Percentiles rank a stretch among this genome's conserved stretches.
phyloP scores from a whole-genome alignment of 148 eudicot genomes.

The Dianthus caryophyllus region DNA sequence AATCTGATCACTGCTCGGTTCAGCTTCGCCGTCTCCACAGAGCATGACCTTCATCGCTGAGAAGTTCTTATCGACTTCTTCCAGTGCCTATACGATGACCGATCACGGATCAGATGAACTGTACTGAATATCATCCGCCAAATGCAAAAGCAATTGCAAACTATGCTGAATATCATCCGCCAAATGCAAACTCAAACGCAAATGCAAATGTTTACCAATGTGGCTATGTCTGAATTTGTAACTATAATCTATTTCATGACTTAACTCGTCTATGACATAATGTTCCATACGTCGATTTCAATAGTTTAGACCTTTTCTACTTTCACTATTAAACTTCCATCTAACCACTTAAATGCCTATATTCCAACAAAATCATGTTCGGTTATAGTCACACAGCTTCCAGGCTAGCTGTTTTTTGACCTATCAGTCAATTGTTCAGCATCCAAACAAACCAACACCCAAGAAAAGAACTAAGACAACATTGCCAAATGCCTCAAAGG shows the following conservation, averaged over 20 bases:
- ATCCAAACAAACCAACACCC: background rate
- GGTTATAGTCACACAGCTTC: background rate
- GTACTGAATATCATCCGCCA: background rate
- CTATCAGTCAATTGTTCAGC: background rate
- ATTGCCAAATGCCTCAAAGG: background rate
- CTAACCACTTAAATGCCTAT: background rate
- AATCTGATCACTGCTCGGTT: slow-evolving; percentile 75
- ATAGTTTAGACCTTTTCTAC: background rate
- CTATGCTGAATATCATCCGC: too few relatives aligned
- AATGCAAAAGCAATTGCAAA: slow-evolving; percentile 2
- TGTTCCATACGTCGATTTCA: background rate
- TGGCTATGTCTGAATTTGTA: too few relatives aligned
- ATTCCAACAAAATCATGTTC: background rate
- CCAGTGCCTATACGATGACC: slow-evolving; percentile 54
- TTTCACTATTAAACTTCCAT: background rate
- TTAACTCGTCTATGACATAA: background rate
- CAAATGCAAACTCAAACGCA: too few relatives aligned
- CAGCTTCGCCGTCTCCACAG: slow-evolving; percentile 87
- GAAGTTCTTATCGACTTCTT: slow-evolving; percentile 91
- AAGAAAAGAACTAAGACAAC: background rate
- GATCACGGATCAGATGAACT: background rate
- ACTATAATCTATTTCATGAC: background rate
- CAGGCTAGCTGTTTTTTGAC: background rate
- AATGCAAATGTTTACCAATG: too few relatives aligned
- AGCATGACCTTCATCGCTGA: slow-evolving; percentile 70